Percentiles rank a stretch among this genome's conserved stretches.
Evolutionary conservation across 768 basidiomycete genomes (phyloP).

Genomic region (Auriscalpium vulgare): DNA sequence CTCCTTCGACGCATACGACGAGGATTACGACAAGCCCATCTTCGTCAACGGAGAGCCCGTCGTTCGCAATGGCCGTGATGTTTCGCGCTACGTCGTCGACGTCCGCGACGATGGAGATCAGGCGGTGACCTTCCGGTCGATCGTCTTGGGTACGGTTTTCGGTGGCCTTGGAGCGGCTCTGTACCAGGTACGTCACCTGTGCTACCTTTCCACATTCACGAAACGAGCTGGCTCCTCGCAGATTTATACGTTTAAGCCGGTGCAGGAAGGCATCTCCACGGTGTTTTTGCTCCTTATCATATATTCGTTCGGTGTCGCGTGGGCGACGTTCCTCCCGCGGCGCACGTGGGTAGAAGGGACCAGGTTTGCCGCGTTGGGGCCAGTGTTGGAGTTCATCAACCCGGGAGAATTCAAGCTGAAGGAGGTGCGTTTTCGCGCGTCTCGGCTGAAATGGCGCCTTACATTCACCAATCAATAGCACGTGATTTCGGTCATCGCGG

Average conservation of each 20-base stretch:
- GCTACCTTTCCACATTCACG: neutral
- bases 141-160: slow-evolving; percentile 46
- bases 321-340: slow-evolving; percentile 40
- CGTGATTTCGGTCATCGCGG: slow-evolving; percentile 46
- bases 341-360: slow-evolving; percentile 37
- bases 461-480: slow-evolving; percentile 30
- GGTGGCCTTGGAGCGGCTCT: slow-evolving; percentile 54
- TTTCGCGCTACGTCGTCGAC: slow-evolving; percentile 49
- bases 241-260: slow-evolving; percentile 57
- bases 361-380: slow-evolving; percentile 31
- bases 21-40: neutral
- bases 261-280: slow-evolving; percentile 41
- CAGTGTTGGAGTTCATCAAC: slow-evolving; percentile 41
- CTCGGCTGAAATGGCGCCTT: neutral
- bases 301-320: slow-evolving; percentile 42
- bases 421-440: slow-evolving; percentile 32
- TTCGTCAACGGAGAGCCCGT: slow-evolving; percentile 18
- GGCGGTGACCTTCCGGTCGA: slow-evolving; percentile 48
- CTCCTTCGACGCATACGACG: neutral
- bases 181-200: slow-evolving; percentile 33
- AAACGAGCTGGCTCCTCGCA: slow-evolving; percentile 14
- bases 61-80: slow-evolving; percentile 34
- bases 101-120: slow-evolving; percentile 49
- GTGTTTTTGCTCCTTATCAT: slow-evolving; percentile 51
- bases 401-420: slow-evolving; percentile 50